Conservation (phyloP, 1,284 basidiomycete genomes). For the Irpex sp. region DNA sequence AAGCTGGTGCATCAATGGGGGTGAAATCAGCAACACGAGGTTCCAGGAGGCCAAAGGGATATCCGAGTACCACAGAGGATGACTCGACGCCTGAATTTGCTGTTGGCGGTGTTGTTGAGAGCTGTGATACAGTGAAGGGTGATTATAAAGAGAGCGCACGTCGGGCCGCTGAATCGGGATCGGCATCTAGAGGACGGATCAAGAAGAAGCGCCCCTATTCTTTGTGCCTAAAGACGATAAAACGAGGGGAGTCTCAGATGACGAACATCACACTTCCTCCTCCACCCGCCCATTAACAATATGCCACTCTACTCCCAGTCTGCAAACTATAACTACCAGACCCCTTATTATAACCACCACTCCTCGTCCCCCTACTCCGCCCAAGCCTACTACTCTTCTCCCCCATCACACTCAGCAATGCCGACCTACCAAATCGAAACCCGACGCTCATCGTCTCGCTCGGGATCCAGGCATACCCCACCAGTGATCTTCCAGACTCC, state of each 20-base stretch:
- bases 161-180: background rate
- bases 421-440: conserved; percentile 23
- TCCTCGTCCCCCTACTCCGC: background rate
- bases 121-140: background rate
- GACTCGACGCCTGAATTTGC: background rate
- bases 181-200: background rate
- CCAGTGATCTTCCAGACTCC: conserved; percentile 10
- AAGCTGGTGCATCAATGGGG: conserved; percentile 5
- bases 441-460: conserved; percentile 20
- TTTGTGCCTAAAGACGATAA: conserved; percentile 2
- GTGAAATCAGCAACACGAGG: background rate
- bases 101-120: background rate
- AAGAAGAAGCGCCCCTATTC: background rate
- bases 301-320: conserved; percentile 10
- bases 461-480: conserved; percentile 6
- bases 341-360: conserved; percentile 5
- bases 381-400: conserved; percentile 2
- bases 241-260: background rate
- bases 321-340: conserved; percentile 6
- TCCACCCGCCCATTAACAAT: conserved; percentile 12
- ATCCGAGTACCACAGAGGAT: background rate
- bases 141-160: background rate
- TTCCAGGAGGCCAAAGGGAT: background rate
- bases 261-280: conserved; percentile 9
- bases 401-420: conserved; percentile 11